Base-by-base conservation (phyloP, 495 filamentous ascomycete genomes). In the Hypoxylon crocopeplum region DNA sequence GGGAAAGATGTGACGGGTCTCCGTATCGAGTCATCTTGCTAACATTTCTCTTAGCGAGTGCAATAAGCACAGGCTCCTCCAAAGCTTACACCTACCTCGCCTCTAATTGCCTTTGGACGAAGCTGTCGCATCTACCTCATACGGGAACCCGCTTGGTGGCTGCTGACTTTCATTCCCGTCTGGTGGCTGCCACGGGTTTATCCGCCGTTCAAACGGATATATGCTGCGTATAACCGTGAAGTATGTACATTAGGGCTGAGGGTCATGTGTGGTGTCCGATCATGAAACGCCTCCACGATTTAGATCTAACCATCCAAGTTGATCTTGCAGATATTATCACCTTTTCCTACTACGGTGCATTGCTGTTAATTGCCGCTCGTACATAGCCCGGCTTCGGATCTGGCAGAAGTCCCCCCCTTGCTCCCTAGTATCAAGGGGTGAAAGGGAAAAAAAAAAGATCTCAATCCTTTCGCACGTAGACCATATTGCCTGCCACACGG, bases 231-330 rank as follows among this genome's bases (percentile, higher is more conserved):
- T 32, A 16, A 10, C 27, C 5, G 27, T 13, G 8, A 29, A 48
- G 50, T 54, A n/a, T n/a, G 44, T 19, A 39, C 57, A 55, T 64
- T 64, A 55, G 54, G 60, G 60, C 60, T 64, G 54, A 59, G 27
- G 42, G 61, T 54, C 55, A 59, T 51, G 45, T 55, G 46, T 52
- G 49, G 3, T 60, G 55, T 56, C 46, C 39, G 55, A 52, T 64
- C 30, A 54, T 59, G 61, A 64, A 64, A 59, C 61, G 33, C 45
- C 61, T 64, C 49, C 61, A 48, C 49, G 61, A 59, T 58, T 56
- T 41, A 42, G 61, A 64, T 64, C 61, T 58, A n/a, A 42, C 53
- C 33, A 36, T 51, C 49, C 33, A 7, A 50, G 55, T 47, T 49
- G 45, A 59, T 64, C 61, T 59, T 56, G 55, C 61, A 64, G 61